These are phyloP conservation scores for Monosporascus sp. DNA, from an alignment of 2,329 filamentous ascomycete genomes.

Conservation along the genomic window DNA sequence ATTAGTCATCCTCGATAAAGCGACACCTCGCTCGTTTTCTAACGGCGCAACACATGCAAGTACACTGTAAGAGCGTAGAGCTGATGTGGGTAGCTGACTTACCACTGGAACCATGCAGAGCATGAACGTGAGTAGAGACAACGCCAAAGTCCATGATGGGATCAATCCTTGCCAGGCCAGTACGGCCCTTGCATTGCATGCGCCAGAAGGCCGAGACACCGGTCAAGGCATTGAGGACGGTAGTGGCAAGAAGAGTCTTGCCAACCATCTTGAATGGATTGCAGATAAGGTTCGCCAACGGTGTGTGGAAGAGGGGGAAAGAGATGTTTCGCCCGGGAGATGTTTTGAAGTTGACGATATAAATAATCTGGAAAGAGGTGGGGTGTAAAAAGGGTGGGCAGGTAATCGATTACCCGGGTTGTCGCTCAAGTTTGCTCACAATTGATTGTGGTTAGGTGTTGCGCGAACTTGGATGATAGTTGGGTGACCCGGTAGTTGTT, in stretches of 20 bases:
- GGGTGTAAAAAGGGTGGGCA: too few relatives aligned
- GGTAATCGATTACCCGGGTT: neutral
- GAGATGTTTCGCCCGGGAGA: neutral
- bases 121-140: conserved; percentile 63
- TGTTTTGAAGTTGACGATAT: neutral
- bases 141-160: conserved; percentile 62
- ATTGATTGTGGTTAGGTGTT: neutral
- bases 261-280: conserved; percentile 11
- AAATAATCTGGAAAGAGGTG: neutral
- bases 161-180: conserved; percentile 69
- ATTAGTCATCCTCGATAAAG: neutral
- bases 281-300: neutral
- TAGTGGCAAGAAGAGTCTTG: conserved; percentile 18
- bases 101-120: conserved; percentile 73
- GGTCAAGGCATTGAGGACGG: conserved; percentile 26
- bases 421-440: neutral
- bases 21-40: neutral
- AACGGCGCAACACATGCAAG: too few relatives aligned
- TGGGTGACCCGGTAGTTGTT: neutral
- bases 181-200: conserved; percentile 71
- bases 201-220: conserved; percentile 73
- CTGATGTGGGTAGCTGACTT: conserved; percentile 31
- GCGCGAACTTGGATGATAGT: neutral
- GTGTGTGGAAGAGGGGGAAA: neutral
- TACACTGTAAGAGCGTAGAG: too few relatives aligned